Evolutionary conservation across 139 green algal species (phyloP), one percentile per base, ranked within the genome.

Genomic region (Auxenochlorella pyrenoidosa): DNA sequence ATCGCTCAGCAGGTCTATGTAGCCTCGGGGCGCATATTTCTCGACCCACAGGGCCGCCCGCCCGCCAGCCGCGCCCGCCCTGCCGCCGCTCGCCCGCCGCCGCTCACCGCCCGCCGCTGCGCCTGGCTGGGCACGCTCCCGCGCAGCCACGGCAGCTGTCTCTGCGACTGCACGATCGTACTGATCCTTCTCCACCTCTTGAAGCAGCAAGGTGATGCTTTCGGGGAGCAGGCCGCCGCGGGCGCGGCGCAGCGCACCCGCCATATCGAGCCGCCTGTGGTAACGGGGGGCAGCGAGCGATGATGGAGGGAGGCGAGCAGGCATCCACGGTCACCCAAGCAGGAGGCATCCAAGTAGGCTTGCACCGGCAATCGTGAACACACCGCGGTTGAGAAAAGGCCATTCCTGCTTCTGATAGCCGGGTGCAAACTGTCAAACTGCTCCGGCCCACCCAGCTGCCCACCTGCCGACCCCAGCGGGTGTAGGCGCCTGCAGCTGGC

Each of bases 1-100:
- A 79, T 98, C 95, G 47, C 91, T 96, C 12, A 99, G 92, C 63
- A 99, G 89, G 83, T 97, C 93, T 40, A 94, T 93, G 91, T 98
- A 99, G 44, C 59, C 75, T 1, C 75, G 72, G 4, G 97, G 97
- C 0, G 93, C 85, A 89, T 99, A 98, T 90, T 97, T 97, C 89
- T 98, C 93, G 40, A 98, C 96, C 97, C 97, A 99, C 77, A 98
- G 90, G 1, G 79, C 59, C 0, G 76, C 21, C 59, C 82, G 60
- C 34, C 76, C 76, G 75, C 44, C 15, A 1, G 47, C 75, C 5
- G 58, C 60, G 12, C n/a, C n/a, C n/a, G n/a, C n/a, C n/a, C 34
- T 77, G 24, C 36, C 68, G 76, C 68, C 68, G 22, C n/a, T 30
- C 75, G 47, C 30, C 3, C 40, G 19, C 41, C 40, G 41, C 44